Conservation (phyloP, 1,284 basidiomycete species). For the Cryptococcus jaspeensis region DNA sequence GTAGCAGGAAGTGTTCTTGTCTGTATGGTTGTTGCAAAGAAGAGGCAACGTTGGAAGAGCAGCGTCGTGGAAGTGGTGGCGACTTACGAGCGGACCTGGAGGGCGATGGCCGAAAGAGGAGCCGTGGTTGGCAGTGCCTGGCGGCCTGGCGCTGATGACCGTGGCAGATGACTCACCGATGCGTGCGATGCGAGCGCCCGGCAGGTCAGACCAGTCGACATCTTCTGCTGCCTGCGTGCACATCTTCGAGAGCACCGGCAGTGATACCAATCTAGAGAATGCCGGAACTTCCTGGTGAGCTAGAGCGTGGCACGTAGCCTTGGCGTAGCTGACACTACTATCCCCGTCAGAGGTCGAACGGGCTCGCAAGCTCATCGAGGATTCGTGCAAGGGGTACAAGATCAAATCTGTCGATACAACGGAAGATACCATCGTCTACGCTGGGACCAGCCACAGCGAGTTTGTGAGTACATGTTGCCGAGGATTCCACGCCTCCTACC, state of each 20-base stretch:
- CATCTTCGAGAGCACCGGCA: too few species aligned
- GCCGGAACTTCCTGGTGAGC: constrained; percentile 66
- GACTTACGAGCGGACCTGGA: too few species aligned
- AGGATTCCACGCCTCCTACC: background rate
- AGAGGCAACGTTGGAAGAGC: background rate
- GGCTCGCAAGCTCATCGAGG: constrained; percentile 62
- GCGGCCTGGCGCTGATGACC: background rate
- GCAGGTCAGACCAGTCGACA: background rate
- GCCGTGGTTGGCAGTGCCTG: background rate
- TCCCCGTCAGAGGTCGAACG: constrained; percentile 67
- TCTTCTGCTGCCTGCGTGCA: too few species aligned
- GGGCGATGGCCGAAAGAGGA: background rate
- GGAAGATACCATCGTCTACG: constrained; percentile 70
- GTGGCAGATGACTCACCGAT: background rate
- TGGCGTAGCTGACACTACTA: background rate
- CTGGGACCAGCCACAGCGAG: constrained; percentile 59
- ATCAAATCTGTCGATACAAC: constrained; percentile 62
- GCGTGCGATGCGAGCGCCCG: background rate
- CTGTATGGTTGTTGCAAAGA: background rate
- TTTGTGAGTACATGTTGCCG: constrained; percentile 59
- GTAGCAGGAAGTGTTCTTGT: background rate
- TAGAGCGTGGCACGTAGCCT: background rate
- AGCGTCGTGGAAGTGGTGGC: background rate
- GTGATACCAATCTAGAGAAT: constrained; percentile 42
- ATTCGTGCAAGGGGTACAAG: constrained; percentile 59